Percentiles rank a stretch among this genome's conserved stretches.
Conservation (phyloP, 345 rosid species). For the Eucalyptus brandiana region DNA sequence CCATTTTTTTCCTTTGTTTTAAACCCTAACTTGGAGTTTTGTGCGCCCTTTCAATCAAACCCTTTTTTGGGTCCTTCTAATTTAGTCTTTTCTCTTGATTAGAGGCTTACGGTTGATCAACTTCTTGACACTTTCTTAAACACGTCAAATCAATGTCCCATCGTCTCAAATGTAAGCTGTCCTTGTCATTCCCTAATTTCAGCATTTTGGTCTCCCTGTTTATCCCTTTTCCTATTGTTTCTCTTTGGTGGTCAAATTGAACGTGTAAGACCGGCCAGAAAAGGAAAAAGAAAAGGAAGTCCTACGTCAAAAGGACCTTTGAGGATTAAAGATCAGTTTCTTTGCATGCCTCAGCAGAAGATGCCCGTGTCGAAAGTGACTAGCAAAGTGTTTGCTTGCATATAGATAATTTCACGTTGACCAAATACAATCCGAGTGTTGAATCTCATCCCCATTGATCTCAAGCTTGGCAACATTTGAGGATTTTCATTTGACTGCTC, state of each 20-base stretch:
- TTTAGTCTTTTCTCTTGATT: not conserved
- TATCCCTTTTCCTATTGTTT: not conserved
- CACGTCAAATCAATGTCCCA: not conserved
- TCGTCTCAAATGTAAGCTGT: not conserved
- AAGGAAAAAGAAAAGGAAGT: not conserved
- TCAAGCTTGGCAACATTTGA: not conserved
- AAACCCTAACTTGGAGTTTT: not conserved
- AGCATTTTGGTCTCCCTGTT: not conserved
- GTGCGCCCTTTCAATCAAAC: not conserved
- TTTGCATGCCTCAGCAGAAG: not conserved
- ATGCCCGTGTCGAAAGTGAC: not conserved
- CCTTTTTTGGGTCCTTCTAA: not conserved
- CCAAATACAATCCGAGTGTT: rapidly evolving
- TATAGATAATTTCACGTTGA: not conserved
- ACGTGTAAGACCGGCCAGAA: not conserved
- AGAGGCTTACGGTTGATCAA: not conserved
- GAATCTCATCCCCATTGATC: not conserved
- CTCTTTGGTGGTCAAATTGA: not conserved
- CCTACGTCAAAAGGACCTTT: not conserved
- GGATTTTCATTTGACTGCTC: not conserved
- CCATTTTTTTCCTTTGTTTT: not conserved
- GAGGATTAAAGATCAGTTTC: not conserved
- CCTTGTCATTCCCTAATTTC: not conserved
- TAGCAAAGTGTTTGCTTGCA: not conserved
- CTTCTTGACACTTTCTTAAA: not conserved